Base-by-base conservation (phyloP, 2,329 filamentous ascomycete genomes). In the Hypoxylon sp. region DNA sequence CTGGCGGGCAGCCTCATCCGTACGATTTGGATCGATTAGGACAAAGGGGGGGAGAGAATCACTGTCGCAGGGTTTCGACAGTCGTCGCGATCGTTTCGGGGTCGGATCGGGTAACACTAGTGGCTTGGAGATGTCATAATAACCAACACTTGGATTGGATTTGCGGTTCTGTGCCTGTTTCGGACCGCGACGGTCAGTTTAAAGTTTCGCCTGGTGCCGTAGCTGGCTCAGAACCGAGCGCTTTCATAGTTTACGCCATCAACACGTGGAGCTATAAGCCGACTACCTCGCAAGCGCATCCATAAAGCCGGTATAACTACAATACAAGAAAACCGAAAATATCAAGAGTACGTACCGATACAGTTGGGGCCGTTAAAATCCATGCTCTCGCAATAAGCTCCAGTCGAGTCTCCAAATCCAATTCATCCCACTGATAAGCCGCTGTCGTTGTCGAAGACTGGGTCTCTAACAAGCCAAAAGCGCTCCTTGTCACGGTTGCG, bases 401-500 rank as follows among this genome's bases (percentile, higher is more conserved):
- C 55, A 85, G 67, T 67, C 75, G 79, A 63, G 74, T 67, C 56
- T 74, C 72, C 71, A 84, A 43, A 51, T 76, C 74, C 25, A 73
- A 66, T 49, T 81, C 78, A 80, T 76, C 77, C 80, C 76, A 80
- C 62, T 72, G 76, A 80, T 59, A 67, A 53, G 62, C 49, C 48
- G 49, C 25, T 30, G 25, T 63, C 14, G 67, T 78, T 60, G 72
- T 78, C 75, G 72, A 79, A 76, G 65, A 74, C 68, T 68, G 77
- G 74, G 69, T 77, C 70, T 76, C 75, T 74, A 72, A 73, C 75
- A 72, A 81, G 70, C 78, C 79, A 81, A 75, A 79, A 73, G 67
- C 77, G 77, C 75, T 80, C 81, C 74, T 79, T 79, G 75, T 79
- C 80, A 78, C 82, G 78, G 75, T 78, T 76, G 77, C 80, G 78